Evolutionary conservation across 148 eudicot genomes (phyloP).

Genomic region (Pharnaceum exiguum): DNA sequence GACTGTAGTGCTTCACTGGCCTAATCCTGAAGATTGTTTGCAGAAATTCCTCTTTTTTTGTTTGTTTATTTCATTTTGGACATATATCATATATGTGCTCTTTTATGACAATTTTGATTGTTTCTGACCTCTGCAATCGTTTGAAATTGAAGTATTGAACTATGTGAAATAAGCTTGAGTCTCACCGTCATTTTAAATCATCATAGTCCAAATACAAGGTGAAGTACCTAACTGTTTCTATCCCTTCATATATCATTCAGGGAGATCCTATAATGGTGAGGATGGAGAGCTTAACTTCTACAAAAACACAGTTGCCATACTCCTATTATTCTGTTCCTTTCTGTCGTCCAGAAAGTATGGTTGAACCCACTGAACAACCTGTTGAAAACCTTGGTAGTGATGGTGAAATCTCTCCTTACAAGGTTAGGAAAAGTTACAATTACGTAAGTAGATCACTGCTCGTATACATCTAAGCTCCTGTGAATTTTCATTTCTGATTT

Average conservation of each 20-base stretch:
- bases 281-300: conserved; percentile 38
- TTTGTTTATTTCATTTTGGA: too few species aligned
- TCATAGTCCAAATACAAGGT: too few species aligned
- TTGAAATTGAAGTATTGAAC: too few species aligned
- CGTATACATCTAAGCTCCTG: not conserved
- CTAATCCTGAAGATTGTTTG: too few species aligned
- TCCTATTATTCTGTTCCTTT: conserved; percentile 38
- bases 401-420: conserved; percentile 31
- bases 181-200: too few species aligned
- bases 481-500: not conserved
- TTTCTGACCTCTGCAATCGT: too few species aligned
- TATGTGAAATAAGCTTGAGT: too few species aligned
- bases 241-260: conserved; percentile 12
- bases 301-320: conserved; percentile 34
- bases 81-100: too few species aligned
- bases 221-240: not conserved
- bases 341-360: conserved; percentile 26
- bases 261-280: conserved; percentile 35
- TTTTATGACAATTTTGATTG: too few species aligned
- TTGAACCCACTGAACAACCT: conserved; percentile 32
- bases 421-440: conserved; percentile 33
- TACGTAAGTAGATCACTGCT: not conserved
- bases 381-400: conserved; percentile 35
- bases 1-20: too few species aligned
- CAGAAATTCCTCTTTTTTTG: too few species aligned